Evolutionary conservation across 306 rosid genomes (phyloP).

Genomic region (Rosa multiflora): DNA sequence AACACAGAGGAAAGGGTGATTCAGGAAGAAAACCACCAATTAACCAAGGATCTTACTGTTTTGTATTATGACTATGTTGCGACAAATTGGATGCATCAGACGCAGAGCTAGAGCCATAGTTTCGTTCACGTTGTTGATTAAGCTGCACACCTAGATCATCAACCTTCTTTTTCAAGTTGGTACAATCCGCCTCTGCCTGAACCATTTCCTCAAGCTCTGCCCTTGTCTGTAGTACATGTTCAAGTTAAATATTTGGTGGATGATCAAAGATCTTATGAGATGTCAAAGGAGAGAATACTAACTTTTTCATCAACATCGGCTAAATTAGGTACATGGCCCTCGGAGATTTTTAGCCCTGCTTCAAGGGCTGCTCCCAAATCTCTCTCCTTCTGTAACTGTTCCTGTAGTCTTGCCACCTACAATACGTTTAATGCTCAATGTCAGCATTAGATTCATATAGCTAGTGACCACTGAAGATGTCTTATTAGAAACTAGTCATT

Average conservation of each 20-base stretch:
- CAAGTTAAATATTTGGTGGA: constrained; percentile 25
- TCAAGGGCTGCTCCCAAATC: constrained; percentile 59
- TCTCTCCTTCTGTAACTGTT: constrained; percentile 67
- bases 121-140: constrained; percentile 42
- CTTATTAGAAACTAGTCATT: neutral
- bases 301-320: constrained; percentile 48
- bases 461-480: neutral
- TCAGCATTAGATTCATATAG: constrained; percentile 10
- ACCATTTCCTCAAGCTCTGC: constrained; percentile 69
- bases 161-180: constrained; percentile 54
- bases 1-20: neutral
- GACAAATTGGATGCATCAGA: constrained; percentile 21
- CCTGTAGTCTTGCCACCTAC: constrained; percentile 75
- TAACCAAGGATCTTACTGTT: constrained; percentile 46
- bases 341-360: constrained; percentile 48
- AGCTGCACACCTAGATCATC: constrained; percentile 60
- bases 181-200: constrained; percentile 52
- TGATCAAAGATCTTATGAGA: constrained; percentile 21
- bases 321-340: constrained; percentile 39
- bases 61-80: constrained; percentile 36
- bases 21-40: constrained; percentile 11
- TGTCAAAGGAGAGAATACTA: constrained; percentile 23
- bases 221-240: constrained; percentile 54
- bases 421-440: neutral
- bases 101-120: constrained; percentile 26